phyloP scores from a whole-genome alignment of 208 protist genomes.

The Leishmania major region DNA sequence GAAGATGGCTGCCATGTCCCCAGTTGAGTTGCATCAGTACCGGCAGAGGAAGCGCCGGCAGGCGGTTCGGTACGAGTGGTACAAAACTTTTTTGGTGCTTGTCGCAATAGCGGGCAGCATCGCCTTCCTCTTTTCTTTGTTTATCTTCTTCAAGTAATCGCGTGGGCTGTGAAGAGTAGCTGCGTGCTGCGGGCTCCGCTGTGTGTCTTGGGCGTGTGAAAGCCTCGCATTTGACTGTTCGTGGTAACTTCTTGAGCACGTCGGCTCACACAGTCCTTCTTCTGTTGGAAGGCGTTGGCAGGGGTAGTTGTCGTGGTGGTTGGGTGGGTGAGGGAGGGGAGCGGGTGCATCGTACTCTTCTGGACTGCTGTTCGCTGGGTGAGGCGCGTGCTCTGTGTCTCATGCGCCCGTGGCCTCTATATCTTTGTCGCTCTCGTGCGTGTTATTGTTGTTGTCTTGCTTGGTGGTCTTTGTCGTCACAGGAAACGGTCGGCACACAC shows the following conservation, averaged over 20 bases:
- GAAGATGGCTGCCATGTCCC: slow-evolving; percentile 64
- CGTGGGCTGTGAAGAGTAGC: neutral
- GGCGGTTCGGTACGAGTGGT: slow-evolving; percentile 39
- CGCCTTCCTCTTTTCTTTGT: slow-evolving; percentile 68
- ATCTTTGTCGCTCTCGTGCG: neutral
- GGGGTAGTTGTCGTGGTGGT: neutral
- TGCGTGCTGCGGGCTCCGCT: neutral
- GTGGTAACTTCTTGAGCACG: neutral
- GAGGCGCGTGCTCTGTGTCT: neutral
- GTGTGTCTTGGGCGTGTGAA: neutral
- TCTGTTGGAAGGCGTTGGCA: neutral
- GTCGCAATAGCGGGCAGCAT: slow-evolving; percentile 48
- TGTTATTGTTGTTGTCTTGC: neutral
- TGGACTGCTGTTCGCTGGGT: neutral
- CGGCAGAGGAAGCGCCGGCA: slow-evolving; percentile 54
- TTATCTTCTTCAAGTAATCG: slow-evolving; percentile 64
- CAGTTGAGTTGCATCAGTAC: slow-evolving; percentile 62
- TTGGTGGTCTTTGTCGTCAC: neutral
- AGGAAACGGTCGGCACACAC: neutral
- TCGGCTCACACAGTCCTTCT: neutral
- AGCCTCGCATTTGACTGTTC: neutral
- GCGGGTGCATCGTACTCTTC: neutral
- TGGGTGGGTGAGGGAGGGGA: neutral
- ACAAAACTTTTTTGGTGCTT: slow-evolving; percentile 52
- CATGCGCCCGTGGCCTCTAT: neutral